Base-by-base conservation (phyloP, 2,329 filamentous ascomycete species). In the Cadophora malorum region DNA sequence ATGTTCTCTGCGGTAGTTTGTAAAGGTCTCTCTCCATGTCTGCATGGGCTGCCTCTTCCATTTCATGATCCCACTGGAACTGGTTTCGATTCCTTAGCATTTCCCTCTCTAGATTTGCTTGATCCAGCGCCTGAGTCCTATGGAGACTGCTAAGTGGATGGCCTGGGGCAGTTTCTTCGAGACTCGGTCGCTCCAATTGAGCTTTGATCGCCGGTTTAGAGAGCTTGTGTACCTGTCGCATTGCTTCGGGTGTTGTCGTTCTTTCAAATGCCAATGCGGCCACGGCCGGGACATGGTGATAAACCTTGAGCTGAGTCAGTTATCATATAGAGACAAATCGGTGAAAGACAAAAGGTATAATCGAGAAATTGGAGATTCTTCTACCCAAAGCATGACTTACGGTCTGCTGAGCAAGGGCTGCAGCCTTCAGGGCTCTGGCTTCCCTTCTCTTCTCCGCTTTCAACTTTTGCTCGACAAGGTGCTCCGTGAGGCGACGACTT, bases 241-340 rank as follows among this genome's bases (percentile, higher is more conserved):
- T 77, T 50, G 74, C 73, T 23, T 82, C 81, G 19, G 81, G 79
- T 1, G 84, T 86, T 0, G 86, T 83, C 0, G 86, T 88, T 53
- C 81, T 78, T 10, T 82, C 78, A 73, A 88, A 89, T 67, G 88
- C 85, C 14, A 81, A 74, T 0, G 86, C 86, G 0, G 86, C 86
- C 45, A 84, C 81, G 63, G 81, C 80, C 16, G 87, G 87, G 1
- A 87, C 77, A 71, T 88, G 83, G 45, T 79, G 83, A 70, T 86
- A 84, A 6, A 74, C 71, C 61, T 55, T 60, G 53, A 25, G 35
- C 6, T 9, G 4, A 28, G 35, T 59, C 33, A 59, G 56, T 19
- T 14, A 14, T 38, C 8, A 21, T 58, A 10, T 58, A 10, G 14
- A 16, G 19, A 3, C 33, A 33, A 35, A 21, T 7, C 0, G 31